Evolutionary conservation across 129 eudicot genomes (phyloP).

Genomic region (Dittrichia graveolens): DNA sequence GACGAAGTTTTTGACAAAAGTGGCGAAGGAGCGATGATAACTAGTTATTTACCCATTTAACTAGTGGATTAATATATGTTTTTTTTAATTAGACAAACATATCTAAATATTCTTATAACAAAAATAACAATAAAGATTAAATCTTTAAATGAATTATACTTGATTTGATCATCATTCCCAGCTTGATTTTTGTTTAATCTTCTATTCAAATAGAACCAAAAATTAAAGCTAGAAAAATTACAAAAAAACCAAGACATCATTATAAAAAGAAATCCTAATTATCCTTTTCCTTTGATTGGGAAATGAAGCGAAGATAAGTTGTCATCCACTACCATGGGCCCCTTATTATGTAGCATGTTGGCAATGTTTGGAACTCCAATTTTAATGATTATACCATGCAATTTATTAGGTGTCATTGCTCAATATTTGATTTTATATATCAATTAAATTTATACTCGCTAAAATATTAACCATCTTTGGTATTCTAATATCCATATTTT

Average conservation of each 20-base stretch:
- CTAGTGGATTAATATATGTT: no score
- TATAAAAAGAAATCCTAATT: not conserved
- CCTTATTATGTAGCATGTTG: constrained; percentile 18
- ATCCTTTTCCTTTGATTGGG: constrained; percentile 17
- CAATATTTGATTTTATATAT: constrained; percentile 9
- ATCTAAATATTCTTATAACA: no score
- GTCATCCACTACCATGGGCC: constrained; percentile 39
- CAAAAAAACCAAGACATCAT: not conserved
- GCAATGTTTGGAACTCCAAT: constrained; percentile 14
- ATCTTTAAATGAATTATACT: no score
- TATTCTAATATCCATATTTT: not conserved
- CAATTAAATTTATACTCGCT: not conserved
- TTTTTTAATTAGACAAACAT: no score
- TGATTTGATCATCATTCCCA: no score
- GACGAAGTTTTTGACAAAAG: no score
- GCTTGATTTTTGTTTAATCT: no score
- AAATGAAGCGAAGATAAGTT: constrained; percentile 28
- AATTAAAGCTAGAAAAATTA: not conserved
- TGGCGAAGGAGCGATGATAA: no score
- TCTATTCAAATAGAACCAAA: not conserved
- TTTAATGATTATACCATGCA: constrained; percentile 19
- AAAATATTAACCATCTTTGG: not conserved
- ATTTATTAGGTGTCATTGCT: constrained; percentile 26
- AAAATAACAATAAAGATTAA: no score
- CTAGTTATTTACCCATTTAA: no score